Conservation (phyloP, 441 rosid species). For the Jatropha multifida region DNA sequence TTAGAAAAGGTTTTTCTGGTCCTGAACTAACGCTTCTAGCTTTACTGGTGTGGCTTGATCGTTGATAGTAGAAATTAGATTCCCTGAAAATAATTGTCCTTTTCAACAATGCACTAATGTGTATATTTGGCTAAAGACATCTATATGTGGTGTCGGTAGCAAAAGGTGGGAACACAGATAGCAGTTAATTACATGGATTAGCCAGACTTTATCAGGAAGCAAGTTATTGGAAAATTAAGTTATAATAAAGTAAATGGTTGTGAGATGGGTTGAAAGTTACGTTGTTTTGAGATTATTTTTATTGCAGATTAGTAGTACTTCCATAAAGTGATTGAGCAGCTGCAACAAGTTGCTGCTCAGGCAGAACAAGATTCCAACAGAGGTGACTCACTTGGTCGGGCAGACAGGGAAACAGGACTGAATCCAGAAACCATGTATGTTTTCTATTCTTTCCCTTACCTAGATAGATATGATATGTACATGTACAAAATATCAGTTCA, state of each 20-base stretch:
- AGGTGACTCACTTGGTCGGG: constrained; percentile 28
- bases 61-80: neutral
- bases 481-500: no score
- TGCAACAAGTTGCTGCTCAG: constrained; percentile 48
- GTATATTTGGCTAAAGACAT: neutral
- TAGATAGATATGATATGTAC: neutral
- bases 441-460: neutral
- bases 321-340: constrained; percentile 57
- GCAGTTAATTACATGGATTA: neutral
- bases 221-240: neutral
- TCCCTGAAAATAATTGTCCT: neutral
- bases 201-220: neutral
- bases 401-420: constrained; percentile 33
- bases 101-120: neutral
- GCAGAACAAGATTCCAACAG: constrained; percentile 35
- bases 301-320: constrained; percentile 62
- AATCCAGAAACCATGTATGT: constrained; percentile 34
- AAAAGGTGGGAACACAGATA: neutral
- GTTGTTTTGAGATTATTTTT: neutral
- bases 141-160: neutral
- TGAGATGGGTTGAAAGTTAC: neutral
- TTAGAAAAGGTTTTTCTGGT: neutral
- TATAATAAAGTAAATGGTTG: neutral
- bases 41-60: neutral
- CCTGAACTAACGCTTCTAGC: neutral